phyloP scores from a whole-genome alignment of 768 basidiomycete genomes.

The Russula earlei region DNA sequence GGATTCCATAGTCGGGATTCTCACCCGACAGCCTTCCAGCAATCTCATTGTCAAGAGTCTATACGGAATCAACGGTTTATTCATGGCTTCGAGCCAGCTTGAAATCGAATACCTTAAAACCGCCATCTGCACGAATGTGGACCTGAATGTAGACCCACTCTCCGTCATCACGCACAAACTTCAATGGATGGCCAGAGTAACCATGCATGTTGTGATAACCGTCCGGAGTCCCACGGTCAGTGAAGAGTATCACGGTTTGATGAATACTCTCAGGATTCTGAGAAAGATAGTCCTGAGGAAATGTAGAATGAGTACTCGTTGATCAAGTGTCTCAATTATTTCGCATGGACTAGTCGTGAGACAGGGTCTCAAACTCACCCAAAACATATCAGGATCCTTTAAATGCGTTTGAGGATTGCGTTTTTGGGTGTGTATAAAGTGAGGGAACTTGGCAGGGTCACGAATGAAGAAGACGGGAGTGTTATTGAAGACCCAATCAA shows the following conservation, averaged over 20 bases:
- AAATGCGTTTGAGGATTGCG: slow-evolving; percentile 87
- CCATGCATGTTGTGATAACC: slow-evolving; percentile 85
- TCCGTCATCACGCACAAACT: slow-evolving; percentile 78
- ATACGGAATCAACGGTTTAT: slow-evolving; percentile 1
- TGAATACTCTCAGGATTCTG: slow-evolving; percentile 87
- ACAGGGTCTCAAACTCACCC: slow-evolving; percentile 37
- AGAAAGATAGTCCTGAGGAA: slow-evolving; percentile 69
- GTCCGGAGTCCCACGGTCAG: slow-evolving; percentile 91
- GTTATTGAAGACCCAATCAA: slow-evolving; percentile 90
- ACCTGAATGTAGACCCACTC: slow-evolving; percentile 82
- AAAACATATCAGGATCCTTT: slow-evolving; percentile 80
- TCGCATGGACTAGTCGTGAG: neutral
- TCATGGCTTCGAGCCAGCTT: neutral
- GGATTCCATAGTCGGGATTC: slow-evolving; percentile 80
- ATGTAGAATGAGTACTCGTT: slow-evolving; percentile 8
- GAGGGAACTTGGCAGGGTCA: slow-evolving; percentile 82
- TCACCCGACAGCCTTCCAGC: slow-evolving; percentile 58
- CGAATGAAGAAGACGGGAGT: slow-evolving; percentile 88
- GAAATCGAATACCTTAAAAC: slow-evolving; percentile 64
- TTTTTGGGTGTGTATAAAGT: slow-evolving; percentile 93
- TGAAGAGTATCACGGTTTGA: slow-evolving; percentile 83
- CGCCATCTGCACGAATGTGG: slow-evolving; percentile 68
- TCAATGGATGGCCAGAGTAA: slow-evolving; percentile 89
- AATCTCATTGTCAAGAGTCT: slow-evolving; percentile 63
- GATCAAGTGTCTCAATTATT: neutral